phyloP scores from a whole-genome alignment of 148 eudicot species.

The Cornus kousa region DNA sequence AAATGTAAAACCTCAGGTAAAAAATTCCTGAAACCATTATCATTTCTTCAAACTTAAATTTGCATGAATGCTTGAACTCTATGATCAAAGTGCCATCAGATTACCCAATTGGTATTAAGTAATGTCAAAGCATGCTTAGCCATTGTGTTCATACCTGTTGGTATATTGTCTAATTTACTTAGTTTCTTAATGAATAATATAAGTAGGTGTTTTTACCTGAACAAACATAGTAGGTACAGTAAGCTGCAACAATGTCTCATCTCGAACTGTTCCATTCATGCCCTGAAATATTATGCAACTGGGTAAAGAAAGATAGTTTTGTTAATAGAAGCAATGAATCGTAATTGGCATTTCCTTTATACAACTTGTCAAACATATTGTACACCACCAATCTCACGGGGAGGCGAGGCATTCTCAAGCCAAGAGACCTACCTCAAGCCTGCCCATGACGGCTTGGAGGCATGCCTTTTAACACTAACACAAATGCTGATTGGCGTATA shows the following conservation, averaged over 20 bases:
- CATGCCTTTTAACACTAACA: background rate
- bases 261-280: conserved; percentile 59
- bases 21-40: background rate
- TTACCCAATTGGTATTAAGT: background rate
- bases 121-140: background rate
- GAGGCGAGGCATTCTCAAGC: background rate
- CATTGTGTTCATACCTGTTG: background rate
- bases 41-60: background rate
- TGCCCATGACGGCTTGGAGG: background rate
- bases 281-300: conserved; percentile 39
- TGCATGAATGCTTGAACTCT: background rate
- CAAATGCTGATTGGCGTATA: background rate
- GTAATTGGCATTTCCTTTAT: background rate
- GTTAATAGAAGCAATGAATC: background rate
- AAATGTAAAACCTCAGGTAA: background rate
- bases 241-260: conserved; percentile 64
- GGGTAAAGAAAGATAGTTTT: background rate
- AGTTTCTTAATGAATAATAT: background rate
- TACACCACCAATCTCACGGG: background rate
- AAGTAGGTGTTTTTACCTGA: conserved; percentile 45
- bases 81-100: background rate
- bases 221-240: conserved; percentile 73
- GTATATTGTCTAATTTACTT: background rate
- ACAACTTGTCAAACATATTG: background rate
- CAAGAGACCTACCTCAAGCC: background rate